A percentile compares a stretch with the other conserved stretches of the same genome.
Evolutionary conservation across 495 filamentous ascomycete species (phyloP).

Genomic region (Podospora appendiculata): DNA sequence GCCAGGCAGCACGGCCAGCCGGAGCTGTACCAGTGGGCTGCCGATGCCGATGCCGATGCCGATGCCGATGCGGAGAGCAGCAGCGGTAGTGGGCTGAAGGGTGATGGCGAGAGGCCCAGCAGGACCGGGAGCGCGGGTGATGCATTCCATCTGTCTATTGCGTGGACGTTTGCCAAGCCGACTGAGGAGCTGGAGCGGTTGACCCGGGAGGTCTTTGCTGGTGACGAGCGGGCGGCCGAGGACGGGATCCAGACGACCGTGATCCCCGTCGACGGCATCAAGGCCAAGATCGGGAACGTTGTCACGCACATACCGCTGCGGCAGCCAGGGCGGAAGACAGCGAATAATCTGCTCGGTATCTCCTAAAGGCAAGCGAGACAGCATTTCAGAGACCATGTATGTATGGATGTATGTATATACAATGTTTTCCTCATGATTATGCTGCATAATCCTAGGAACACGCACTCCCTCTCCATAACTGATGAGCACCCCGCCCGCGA

Average conservation of each 20-base stretch:
- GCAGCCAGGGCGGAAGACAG: conserved; percentile 4
- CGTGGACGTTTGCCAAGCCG: conserved; percentile 56
- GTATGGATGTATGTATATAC: too few species aligned
- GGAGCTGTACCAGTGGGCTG: conserved; percentile 50
- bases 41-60: conserved; percentile 19
- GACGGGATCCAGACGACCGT: conserved; percentile 9
- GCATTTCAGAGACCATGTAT: neutral
- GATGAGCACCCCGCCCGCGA: too few species aligned
- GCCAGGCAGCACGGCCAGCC: conserved; percentile 58
- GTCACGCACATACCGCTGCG: conserved; percentile 49
- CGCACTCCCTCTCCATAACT: too few species aligned
- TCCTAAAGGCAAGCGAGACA: neutral
- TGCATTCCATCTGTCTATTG: conserved; percentile 75
- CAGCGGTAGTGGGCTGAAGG: conserved; percentile 21
- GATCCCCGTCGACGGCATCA: conserved; percentile 46
- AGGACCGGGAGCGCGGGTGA: conserved; percentile 13
- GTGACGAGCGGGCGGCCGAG: neutral
- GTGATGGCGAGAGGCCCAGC: neutral
- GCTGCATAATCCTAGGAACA: neutral
- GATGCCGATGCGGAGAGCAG: neutral
- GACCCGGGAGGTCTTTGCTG: conserved; percentile 22
- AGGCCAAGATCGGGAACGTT: conserved; percentile 72
- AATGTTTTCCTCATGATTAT: neutral
- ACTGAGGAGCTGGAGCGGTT: conserved; percentile 26
- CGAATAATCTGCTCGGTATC: conserved; percentile 10